phyloP scores from a whole-genome alignment of 805 yeast genomes.

The Yamadazyma phyllophila region DNA sequence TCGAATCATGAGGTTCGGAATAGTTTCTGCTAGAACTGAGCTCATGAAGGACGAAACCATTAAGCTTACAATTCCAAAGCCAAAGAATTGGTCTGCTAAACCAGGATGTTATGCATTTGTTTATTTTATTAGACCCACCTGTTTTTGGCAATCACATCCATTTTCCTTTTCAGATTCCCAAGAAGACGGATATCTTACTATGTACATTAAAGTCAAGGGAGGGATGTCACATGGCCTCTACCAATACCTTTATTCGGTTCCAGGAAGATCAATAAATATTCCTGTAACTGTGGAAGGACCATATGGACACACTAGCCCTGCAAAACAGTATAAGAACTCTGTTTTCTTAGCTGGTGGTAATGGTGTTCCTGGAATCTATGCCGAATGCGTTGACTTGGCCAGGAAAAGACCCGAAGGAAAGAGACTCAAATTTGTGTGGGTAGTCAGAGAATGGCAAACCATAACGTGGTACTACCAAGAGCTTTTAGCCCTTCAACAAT shows the following conservation, averaged over 20 bases:
- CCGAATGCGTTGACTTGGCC: conserved; percentile 34
- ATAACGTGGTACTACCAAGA: conserved; percentile 49
- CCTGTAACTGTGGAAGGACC: conserved; percentile 60
- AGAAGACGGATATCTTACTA: conserved; percentile 21
- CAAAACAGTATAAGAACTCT: conserved; percentile 51
- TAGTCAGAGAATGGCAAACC: conserved; percentile 49
- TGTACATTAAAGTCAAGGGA: conserved; percentile 35
- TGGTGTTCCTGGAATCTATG: conserved; percentile 60
- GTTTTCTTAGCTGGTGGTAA: conserved; percentile 70
- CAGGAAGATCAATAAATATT: conserved; percentile 25
- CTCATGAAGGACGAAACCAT: conserved; percentile 35
- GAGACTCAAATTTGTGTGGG: conserved; percentile 57
- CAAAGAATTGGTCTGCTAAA: conserved; percentile 11
- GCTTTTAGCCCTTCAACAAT: conserved; percentile 20
- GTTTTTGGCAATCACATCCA: conserved; percentile 45
- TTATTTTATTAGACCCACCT: conserved; percentile 31
- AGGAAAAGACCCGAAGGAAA: conserved; percentile 14
- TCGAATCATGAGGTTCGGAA: conserved; percentile 28
- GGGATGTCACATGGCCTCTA: conserved; percentile 36
- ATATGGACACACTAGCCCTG: conserved; percentile 54
- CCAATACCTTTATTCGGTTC: conserved; percentile 23
- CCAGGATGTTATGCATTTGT: conserved; percentile 41
- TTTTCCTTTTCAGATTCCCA: conserved; percentile 32
- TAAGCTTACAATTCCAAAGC: conserved; percentile 31
- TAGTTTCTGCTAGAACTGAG: conserved; percentile 27